Conservation (phyloP, 495 filamentous ascomycete genomes). For the Daldinia childiae region DNA sequence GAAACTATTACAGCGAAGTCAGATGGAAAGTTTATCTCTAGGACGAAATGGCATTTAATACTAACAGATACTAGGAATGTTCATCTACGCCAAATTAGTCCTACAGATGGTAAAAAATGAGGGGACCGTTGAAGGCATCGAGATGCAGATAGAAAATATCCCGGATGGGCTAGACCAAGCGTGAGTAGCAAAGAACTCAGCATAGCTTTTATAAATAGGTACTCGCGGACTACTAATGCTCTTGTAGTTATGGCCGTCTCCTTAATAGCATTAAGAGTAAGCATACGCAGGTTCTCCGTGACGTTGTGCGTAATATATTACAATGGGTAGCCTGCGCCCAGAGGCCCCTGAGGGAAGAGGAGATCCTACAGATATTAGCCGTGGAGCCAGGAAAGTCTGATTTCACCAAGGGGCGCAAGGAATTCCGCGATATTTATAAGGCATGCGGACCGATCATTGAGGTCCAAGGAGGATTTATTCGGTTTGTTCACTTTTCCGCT, state of each 20-base stretch:
- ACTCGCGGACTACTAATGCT: background rate
- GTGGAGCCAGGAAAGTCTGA: slow-evolving; percentile 20
- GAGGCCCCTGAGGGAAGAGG: slow-evolving; percentile 25
- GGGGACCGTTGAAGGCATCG: slow-evolving; percentile 16
- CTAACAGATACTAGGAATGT: slow-evolving; percentile 29
- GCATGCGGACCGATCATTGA: slow-evolving; percentile 33
- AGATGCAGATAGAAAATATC: slow-evolving; percentile 20
- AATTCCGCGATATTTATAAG: slow-evolving; percentile 16
- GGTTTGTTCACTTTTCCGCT: slow-evolving; percentile 34
- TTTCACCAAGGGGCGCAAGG: slow-evolving; percentile 30
- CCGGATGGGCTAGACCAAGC: slow-evolving; percentile 28
- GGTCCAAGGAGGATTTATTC: slow-evolving; percentile 5
- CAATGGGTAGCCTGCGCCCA: slow-evolving; percentile 33
- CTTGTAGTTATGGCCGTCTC: slow-evolving; percentile 23
- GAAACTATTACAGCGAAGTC: slow-evolving; percentile 12
- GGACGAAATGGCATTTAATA: background rate
- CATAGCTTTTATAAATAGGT: background rate
- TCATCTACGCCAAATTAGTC: slow-evolving; percentile 30
- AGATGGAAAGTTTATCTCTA: slow-evolving; percentile 5
- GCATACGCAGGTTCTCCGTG: background rate
- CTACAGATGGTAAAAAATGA: slow-evolving; percentile 21
- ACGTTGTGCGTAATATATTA: slow-evolving; percentile 12
- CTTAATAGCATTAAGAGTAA: slow-evolving; percentile 18
- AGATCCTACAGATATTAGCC: slow-evolving; percentile 30
- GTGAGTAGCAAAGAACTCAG: slow-evolving; percentile 2